Evolutionary conservation across 495 filamentous ascomycete species (phyloP).

Genomic region (Extremus antarcticus): DNA sequence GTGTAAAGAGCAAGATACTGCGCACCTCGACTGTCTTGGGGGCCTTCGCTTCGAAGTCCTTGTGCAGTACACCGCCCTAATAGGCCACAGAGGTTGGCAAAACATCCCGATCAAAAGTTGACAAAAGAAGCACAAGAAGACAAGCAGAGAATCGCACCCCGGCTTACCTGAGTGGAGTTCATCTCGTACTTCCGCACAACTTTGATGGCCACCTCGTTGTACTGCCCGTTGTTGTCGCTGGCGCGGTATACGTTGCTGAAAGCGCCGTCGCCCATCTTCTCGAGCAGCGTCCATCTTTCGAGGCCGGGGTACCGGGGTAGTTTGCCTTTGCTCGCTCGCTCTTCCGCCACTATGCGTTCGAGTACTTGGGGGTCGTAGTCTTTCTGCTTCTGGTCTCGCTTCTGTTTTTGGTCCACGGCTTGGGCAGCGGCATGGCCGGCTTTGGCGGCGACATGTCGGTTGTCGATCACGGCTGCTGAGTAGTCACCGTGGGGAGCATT

Average conservation of each 20-base stretch:
- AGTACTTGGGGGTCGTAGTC: conserved; percentile 55
- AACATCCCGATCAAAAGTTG: neutral
- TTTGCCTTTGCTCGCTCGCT: conserved; percentile 70
- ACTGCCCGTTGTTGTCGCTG: conserved; percentile 54
- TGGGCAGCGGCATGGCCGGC: conserved; percentile 50
- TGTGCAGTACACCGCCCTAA: conserved; percentile 84
- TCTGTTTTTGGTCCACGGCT: conserved; percentile 38
- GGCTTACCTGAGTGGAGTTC: conserved; percentile 88
- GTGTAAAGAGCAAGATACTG: conserved; percentile 30
- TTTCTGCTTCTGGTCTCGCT: conserved; percentile 38
- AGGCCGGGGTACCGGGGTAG: conserved; percentile 86
- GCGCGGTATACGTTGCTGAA: conserved; percentile 98
- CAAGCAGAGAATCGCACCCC: neutral
- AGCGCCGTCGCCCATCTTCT: conserved; percentile 98
- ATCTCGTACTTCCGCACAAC: conserved; percentile 98
- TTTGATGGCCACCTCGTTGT: conserved; percentile 87
- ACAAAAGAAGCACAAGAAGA: neutral
- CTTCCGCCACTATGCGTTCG: conserved; percentile 79
- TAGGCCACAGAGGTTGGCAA: conserved; percentile 14
- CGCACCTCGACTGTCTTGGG: conserved; percentile 97
- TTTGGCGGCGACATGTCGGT: conserved; percentile 52
- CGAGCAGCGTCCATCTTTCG: conserved; percentile 77
- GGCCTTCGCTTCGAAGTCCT: conserved; percentile 79
- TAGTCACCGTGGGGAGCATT: conserved; percentile 32
- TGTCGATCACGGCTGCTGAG: conserved; percentile 48